Percentiles rank a stretch among this genome's conserved stretches.
Conservation (phyloP, 495 filamentous ascomycete genomes). For the Poronia punctata region DNA sequence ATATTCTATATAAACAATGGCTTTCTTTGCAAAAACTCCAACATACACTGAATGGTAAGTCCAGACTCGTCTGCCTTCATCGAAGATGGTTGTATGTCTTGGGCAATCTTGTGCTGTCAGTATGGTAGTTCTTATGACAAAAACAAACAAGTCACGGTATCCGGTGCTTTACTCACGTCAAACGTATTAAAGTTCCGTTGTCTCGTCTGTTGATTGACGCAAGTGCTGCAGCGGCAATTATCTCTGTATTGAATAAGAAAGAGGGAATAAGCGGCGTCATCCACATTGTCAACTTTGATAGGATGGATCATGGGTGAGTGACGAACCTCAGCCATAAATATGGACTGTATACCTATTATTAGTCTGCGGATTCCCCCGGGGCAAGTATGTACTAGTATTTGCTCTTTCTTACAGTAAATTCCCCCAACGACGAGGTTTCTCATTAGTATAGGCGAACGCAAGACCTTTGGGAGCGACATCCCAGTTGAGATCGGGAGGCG, state of each 20-base stretch:
- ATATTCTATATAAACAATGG: constrained; percentile 6
- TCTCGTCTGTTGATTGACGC: constrained; percentile 68
- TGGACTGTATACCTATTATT: constrained; percentile 16
- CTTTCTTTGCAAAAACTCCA: not conserved
- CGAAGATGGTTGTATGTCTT: constrained; percentile 38
- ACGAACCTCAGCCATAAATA: constrained; percentile 33
- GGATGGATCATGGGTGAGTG: no score
- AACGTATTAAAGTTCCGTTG: constrained; percentile 72
- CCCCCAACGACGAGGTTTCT: constrained; percentile 4
- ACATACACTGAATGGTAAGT: constrained; percentile 39
- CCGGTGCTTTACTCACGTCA: constrained; percentile 16
- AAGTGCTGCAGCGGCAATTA: constrained; percentile 69
- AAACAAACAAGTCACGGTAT: no score
- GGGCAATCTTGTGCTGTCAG: constrained; percentile 34
- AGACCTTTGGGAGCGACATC: not conserved
- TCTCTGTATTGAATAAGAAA: constrained; percentile 47
- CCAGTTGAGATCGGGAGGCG: not conserved
- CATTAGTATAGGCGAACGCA: constrained; percentile 1
- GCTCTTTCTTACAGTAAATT: constrained; percentile 17
- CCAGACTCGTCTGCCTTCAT: constrained; percentile 24
- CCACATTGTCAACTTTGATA: no score
- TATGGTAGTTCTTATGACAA: constrained; percentile 3
- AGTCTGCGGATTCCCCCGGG: not conserved
- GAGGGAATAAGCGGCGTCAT: not conserved
- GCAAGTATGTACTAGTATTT: no score